Percentiles rank a stretch among this genome's conserved stretches.
Conservation (phyloP, 1,139 yeast genomes). For the Debaryomyces fabryi region DNA sequence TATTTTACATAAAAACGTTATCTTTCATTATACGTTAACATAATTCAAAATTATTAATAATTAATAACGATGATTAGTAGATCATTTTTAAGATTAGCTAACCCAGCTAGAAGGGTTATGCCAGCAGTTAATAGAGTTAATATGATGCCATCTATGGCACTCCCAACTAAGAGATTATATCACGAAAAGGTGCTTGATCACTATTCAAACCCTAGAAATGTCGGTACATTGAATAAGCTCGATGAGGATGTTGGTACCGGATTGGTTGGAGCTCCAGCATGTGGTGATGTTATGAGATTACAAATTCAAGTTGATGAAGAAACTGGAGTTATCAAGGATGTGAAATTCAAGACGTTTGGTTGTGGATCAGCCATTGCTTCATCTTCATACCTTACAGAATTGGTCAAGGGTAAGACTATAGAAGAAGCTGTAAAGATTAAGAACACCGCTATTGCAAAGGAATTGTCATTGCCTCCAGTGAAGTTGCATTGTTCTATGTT, state of each 20-base stretch:
- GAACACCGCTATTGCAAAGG: constrained; percentile 91
- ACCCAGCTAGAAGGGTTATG: constrained; percentile 15
- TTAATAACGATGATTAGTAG: constrained; percentile 27
- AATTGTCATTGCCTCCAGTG: constrained; percentile 93
- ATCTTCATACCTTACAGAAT: constrained; percentile 90
- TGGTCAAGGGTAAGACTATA: constrained; percentile 91
- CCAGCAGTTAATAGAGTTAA: constrained; percentile 12
- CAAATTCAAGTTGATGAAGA: constrained; percentile 92
- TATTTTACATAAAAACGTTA: neutral
- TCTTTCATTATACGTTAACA: neutral
- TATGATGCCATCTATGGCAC: constrained; percentile 11
- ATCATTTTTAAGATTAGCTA: constrained; percentile 22
- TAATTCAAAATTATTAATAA: neutral
- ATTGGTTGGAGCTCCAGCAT: constrained; percentile 97
- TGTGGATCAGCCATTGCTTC: constrained; percentile 98
- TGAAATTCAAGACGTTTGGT: constrained; percentile 96
- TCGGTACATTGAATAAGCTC: constrained; percentile 85
- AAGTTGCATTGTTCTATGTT: constrained; percentile 97
- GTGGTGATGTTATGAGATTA: constrained; percentile 98
- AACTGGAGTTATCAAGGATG: constrained; percentile 90
- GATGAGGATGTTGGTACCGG: constrained; percentile 92
- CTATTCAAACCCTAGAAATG: constrained; percentile 95
- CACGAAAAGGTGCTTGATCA: constrained; percentile 88
- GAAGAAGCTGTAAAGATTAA: constrained; percentile 93
- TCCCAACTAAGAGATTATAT: constrained; percentile 38